A percentile compares a stretch with the other conserved stretches of the same genome.
Evolutionary conservation across 495 filamentous ascomycete genomes (phyloP).

Genomic region (Chaetomium cochliodes): DNA sequence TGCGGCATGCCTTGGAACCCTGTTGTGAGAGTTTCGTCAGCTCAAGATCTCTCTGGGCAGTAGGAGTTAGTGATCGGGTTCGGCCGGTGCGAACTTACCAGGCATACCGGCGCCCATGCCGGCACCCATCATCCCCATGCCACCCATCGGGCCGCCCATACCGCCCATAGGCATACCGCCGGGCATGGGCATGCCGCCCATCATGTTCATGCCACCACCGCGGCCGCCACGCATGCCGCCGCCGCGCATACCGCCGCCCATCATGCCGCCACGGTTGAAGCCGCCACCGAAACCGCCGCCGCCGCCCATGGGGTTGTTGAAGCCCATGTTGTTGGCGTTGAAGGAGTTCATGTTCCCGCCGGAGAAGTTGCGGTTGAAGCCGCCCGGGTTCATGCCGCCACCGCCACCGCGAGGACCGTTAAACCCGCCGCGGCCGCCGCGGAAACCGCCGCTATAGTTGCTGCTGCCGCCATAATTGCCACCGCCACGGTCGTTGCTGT

Average conservation of each 20-base stretch:
- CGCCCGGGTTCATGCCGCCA: slow-evolving; percentile 39
- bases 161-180: slow-evolving; percentile 43
- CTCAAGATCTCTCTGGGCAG: not conserved
- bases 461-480: slow-evolving; percentile 44
- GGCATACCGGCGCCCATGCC: slow-evolving; percentile 58
- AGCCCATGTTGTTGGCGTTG: slow-evolving; percentile 42
- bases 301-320: slow-evolving; percentile 61
- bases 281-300: slow-evolving; percentile 55
- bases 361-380: slow-evolving; percentile 48
- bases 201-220: slow-evolving; percentile 52
- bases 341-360: slow-evolving; percentile 40
- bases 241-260: slow-evolving; percentile 50
- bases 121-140: slow-evolving; percentile 51
- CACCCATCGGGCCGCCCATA: slow-evolving; percentile 30
- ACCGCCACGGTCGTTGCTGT: slow-evolving; percentile 37
- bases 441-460: slow-evolving; percentile 35
- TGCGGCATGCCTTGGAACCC: slow-evolving; percentile 68
- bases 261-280: slow-evolving; percentile 62
- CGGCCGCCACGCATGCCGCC: slow-evolving; percentile 70
- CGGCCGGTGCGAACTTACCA: slow-evolving; percentile 39
- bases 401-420: slow-evolving; percentile 31
- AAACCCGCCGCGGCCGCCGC: slow-evolving; percentile 43
- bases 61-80: not conserved
- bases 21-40: slow-evolving; percentile 27
- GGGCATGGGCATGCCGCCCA: slow-evolving; percentile 37